phyloP scores from a whole-genome alignment of 192 early-diverging fungal genomes.

The Umbelopsis vinacea region DNA sequence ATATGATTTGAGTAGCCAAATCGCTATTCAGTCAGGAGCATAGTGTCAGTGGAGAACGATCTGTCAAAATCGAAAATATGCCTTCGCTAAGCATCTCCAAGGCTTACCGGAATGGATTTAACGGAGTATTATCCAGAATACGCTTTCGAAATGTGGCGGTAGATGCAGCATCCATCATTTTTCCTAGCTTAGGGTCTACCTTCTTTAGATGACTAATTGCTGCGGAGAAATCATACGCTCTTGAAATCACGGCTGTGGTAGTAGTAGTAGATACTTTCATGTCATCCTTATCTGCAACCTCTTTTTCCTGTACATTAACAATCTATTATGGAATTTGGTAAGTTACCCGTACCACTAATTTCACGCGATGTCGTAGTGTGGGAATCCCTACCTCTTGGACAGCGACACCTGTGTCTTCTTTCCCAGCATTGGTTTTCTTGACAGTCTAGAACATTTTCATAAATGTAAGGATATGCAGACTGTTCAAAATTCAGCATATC shows the following conservation, averaged over 20 bases:
- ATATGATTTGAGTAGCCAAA: constrained; percentile 58
- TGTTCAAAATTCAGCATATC: not conserved
- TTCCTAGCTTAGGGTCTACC: constrained; percentile 48
- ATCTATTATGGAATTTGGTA: not conserved
- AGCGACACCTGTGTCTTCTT: not conserved
- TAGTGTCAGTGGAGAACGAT: not conserved
- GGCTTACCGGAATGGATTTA: constrained; percentile 35
- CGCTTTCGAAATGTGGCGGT: constrained; percentile 43
- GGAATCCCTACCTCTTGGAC: not conserved
- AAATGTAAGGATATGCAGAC: not conserved
- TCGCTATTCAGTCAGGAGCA: constrained; percentile 26
- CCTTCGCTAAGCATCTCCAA: too few species aligned
- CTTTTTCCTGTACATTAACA: not conserved
- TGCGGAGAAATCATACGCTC: constrained; percentile 27
- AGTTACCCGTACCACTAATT: too few species aligned
- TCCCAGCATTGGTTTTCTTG: not conserved
- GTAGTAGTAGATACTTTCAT: not conserved
- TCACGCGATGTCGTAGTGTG: too few species aligned
- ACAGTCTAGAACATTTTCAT: not conserved
- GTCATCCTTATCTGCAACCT: not conserved
- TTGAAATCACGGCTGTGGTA: not conserved
- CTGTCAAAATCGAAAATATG: too few species aligned
- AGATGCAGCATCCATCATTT: constrained; percentile 40
- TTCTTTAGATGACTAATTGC: constrained; percentile 49
- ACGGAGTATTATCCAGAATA: constrained; percentile 28